Evolutionary conservation across 495 filamentous ascomycete genomes (phyloP), one percentile per base, ranked within the genome.

Genomic region (Penicillium pancosmium): DNA sequence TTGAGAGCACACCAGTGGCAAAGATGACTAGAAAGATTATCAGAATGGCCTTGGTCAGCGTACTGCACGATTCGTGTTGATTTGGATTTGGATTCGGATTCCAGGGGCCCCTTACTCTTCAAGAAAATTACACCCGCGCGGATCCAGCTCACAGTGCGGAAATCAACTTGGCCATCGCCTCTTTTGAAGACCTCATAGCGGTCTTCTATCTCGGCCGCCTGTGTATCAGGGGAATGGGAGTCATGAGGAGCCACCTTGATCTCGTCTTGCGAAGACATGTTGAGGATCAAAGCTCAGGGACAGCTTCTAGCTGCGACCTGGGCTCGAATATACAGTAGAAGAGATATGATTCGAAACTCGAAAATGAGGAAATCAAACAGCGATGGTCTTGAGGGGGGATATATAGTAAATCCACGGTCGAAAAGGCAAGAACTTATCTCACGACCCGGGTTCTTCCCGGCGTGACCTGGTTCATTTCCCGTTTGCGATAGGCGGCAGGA

Each of bases 91-190:
- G 15, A 44, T 44, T 44, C 5, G 12, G 15, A 44, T 44, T 44
- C 5, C 5, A 10, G 11, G 19, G 4, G n/a, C 15, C 8, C 9
- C 66, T 55, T 57, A 72, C 69, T 70, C 63, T 84, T 86, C 21
- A 84, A 62, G 54, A 86, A 85, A 59, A 86, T 85, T 3, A 84
- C 73, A n/a, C 80, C 68, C 3, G 82, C 80, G 11, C 75, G 73
- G n/a, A 74, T 68, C 82, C 84, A 86, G 68, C 76, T 75, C 27
- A 85, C 82, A 9, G 78, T 82, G n/a, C 83, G 75, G 63, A 85
- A 85, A 55, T 84, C 69, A 21, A 84, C 81, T 11, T 75, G 73
- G 46, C 76, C 76, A 19, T 77, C 73, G 1, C 70, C 76, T 60
- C 67, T 76, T 62, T 80, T 79, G 73, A 84, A 85, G 44, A 85